Conservation (phyloP, 2,329 filamentous ascomycete genomes). For the Ophiocordyceps robertsii region DNA sequence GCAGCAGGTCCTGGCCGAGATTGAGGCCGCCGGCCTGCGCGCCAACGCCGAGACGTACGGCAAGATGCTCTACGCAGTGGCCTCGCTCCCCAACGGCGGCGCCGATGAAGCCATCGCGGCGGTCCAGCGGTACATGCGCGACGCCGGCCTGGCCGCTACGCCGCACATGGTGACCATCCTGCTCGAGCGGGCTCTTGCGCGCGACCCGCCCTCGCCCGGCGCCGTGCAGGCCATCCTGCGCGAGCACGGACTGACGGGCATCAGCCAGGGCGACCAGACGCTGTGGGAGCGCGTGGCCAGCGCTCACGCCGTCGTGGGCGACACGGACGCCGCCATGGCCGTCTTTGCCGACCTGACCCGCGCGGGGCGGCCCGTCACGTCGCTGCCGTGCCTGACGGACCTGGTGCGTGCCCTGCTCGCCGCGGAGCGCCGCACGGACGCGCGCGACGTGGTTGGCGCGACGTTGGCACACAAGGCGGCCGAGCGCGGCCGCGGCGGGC, state of each 20-base stretch:
- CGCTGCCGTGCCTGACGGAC: constrained; percentile 27
- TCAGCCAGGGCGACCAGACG: constrained; percentile 36
- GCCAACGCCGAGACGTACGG: constrained; percentile 52
- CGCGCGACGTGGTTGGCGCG: constrained; percentile 17
- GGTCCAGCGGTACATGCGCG: constrained; percentile 49
- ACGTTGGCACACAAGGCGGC: constrained; percentile 12
- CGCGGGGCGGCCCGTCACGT: constrained; percentile 24
- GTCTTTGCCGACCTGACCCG: constrained; percentile 32
- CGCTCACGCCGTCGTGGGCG: constrained; percentile 45
- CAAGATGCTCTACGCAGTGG: constrained; percentile 48
- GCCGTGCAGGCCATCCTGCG: constrained; percentile 48
- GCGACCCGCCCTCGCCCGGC: constrained; percentile 41
- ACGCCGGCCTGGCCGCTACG: constrained; percentile 36
- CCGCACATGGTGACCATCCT: constrained; percentile 64
- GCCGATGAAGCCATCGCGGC: constrained; percentile 38
- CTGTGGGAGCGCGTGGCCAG: constrained; percentile 61
- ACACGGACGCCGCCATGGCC: constrained; percentile 33
- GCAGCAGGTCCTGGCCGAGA: constrained; percentile 38
- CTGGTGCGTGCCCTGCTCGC: constrained; percentile 23
- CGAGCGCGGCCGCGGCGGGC: constrained; percentile 1
- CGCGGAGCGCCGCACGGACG: constrained; percentile 11
- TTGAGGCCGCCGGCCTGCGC: constrained; percentile 41
- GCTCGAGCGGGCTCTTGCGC: constrained; percentile 51
- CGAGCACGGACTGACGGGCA: constrained; percentile 31
- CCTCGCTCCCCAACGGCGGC: constrained; percentile 20